These are phyloP conservation scores for Samsoniella hepiali DNA, from an alignment of 2,329 filamentous ascomycete genomes.

Conservation along the genomic window DNA sequence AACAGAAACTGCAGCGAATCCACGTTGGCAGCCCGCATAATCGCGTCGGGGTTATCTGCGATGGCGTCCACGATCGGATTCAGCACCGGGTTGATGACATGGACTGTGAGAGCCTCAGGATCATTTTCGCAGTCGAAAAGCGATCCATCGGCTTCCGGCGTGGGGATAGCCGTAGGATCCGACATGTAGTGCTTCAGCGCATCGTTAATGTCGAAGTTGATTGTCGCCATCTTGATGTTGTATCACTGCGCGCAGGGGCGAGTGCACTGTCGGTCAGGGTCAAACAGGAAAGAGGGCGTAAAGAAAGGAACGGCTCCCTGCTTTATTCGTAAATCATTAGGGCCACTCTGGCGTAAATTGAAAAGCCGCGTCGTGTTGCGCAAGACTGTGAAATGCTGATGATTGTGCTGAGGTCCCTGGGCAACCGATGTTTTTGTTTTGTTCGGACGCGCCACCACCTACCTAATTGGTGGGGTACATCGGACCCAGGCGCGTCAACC, in stretches of 20 bases:
- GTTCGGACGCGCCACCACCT: constrained; percentile 20
- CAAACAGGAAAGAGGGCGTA: background rate
- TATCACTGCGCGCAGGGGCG: constrained; percentile 23
- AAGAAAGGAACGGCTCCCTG: background rate
- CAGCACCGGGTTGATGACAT: constrained; percentile 77
- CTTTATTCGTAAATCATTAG: background rate
- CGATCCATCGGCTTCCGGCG: constrained; percentile 77
- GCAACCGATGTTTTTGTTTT: constrained; percentile 32
- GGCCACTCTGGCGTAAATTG: background rate
- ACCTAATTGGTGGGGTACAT: constrained; percentile 9
- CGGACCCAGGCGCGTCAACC: constrained; percentile 9
- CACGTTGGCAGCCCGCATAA: constrained; percentile 74
- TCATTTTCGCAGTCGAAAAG: constrained; percentile 92
- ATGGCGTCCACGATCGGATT: constrained; percentile 92
- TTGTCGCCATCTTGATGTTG: constrained; percentile 60
- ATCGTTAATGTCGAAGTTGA: constrained; percentile 93
- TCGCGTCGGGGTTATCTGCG: constrained; percentile 85
- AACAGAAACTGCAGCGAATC: constrained; percentile 93
- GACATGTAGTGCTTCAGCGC: constrained; percentile 96
- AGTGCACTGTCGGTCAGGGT: constrained; percentile 19
- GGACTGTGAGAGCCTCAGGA: constrained; percentile 74
- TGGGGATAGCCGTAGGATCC: constrained; percentile 78
- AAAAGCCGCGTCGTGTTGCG: background rate
- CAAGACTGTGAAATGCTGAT: constrained; percentile 13
- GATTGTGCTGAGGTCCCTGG: constrained; percentile 20